Evolutionary conservation across 202 grass and related monocot genomes (phyloP), one percentile per base, ranked within the genome.

Genomic region (Eragrostis tef): DNA sequence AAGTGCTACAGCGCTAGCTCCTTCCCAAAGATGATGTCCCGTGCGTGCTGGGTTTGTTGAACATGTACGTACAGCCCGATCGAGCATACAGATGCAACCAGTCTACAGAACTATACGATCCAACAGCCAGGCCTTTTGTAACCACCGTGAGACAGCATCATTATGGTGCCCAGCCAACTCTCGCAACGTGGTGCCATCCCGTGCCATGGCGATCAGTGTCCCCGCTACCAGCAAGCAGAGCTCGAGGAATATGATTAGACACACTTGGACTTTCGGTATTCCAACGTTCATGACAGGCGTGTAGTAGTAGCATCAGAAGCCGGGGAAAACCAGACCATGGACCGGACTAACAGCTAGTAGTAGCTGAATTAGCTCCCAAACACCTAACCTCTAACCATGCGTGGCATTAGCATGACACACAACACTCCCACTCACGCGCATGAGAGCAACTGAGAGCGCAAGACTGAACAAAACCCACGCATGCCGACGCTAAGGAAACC

Each of bases 61-160:
- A 39, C 34, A 39, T 2, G 34, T 34, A 34, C 31, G 4, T 31
- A 6, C 34, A 39, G 34, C 51, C 50, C 11, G 16, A 51, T 53
- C 52, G 36, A 34, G 25, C 24, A 57, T 36, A 73, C 15, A 54
- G 10, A 50, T 7, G 11, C 46, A 48, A 48, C 46, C 1, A 13
- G 11, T 48, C 57, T 12, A 31, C 51, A n/a, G 4, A 6, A 3
- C 47, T 31, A 34, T 3, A 20, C 16, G 20, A 43, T 3, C n/a
- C 17, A 44, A 19, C 9, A 44, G 39, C 3, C 19, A 11, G 56
- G 16, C 22, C 9, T 2, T 43, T 34, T 11, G 31, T 45, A 67
- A 65, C 81, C 46, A 84, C 81, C 75, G 15, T 10, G 22, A 41
- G 70, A 81, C 81, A 81, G n/a, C 51, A 43, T 36, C 76, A 84